These are phyloP conservation scores for Trichoderma asperellum DNA, from an alignment of 2,329 filamentous ascomycete genomes.

Conservation along the genomic window DNA sequence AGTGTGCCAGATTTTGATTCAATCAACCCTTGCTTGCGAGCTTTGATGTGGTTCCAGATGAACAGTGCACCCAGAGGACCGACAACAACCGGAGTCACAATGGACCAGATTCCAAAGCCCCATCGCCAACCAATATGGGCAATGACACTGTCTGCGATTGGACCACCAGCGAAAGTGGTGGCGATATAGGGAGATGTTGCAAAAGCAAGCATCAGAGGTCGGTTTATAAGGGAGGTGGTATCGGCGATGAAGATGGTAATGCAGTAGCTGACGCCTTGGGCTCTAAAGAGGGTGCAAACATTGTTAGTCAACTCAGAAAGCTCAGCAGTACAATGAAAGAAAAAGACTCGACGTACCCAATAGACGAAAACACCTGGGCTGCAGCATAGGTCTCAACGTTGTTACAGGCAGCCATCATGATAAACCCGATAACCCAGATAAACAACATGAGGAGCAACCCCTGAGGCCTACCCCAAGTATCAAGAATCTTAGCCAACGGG, in stretches of 20 bases:
- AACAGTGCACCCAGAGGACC: conserved; percentile 61
- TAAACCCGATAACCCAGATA: conserved; percentile 56
- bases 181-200: conserved; percentile 68
- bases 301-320: background rate
- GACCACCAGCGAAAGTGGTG: conserved; percentile 66
- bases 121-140: conserved; percentile 64
- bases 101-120: conserved; percentile 68
- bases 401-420: conserved; percentile 68
- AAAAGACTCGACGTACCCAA: conserved; percentile 54
- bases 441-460: conserved; percentile 60
- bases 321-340: background rate
- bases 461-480: conserved; percentile 69
- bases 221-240: conserved; percentile 66
- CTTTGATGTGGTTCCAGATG: conserved; percentile 63
- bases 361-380: conserved; percentile 67
- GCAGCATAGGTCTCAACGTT: conserved; percentile 65
- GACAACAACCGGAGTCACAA: conserved; percentile 64
- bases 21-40: conserved; percentile 57
- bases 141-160: conserved; percentile 58
- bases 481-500: conserved; percentile 67
- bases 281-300: conserved; percentile 32
- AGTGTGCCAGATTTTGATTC: conserved; percentile 48
- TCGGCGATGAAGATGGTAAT: conserved; percentile 67
- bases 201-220: conserved; percentile 66
- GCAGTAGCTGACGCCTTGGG: conserved; percentile 48